phyloP scores from a whole-genome alignment of 2,329 filamentous ascomycete species.

The Talaromyces sp. region DNA sequence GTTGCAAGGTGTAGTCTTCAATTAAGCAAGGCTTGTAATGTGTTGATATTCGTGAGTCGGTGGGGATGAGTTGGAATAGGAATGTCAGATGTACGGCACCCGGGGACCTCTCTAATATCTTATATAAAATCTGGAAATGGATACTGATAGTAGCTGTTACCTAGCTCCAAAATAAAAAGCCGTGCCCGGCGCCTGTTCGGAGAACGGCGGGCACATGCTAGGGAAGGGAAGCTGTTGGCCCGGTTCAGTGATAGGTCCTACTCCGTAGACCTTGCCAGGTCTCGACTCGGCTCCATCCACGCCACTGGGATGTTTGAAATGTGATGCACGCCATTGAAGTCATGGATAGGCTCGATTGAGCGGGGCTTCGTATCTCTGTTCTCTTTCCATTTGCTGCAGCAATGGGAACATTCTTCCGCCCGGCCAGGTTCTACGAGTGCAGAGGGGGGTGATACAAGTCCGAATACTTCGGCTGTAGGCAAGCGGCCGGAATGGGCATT shows the following conservation, averaged over 20 bases:
- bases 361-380: neutral
- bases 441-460: neutral
- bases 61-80: neutral
- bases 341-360: neutral
- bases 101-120: neutral
- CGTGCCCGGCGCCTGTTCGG: conserved; percentile 12
- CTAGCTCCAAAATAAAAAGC: neutral
- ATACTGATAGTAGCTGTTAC: neutral
- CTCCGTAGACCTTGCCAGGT: neutral
- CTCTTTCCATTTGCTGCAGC: neutral
- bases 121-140: neutral
- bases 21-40: neutral
- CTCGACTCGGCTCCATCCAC: conserved; percentile 15
- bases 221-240: neutral
- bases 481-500: neutral
- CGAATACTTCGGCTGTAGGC: neutral
- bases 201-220: conserved; percentile 5
- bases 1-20: too few species aligned
- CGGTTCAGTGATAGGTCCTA: neutral
- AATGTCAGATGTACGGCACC: neutral
- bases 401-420: neutral
- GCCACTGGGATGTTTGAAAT: conserved; percentile 12
- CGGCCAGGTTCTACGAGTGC: neutral
- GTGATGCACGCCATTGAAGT: neutral
- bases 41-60: neutral